Base-by-base conservation (phyloP, 306 rosid genomes). In the Vachellia collinsii region DNA sequence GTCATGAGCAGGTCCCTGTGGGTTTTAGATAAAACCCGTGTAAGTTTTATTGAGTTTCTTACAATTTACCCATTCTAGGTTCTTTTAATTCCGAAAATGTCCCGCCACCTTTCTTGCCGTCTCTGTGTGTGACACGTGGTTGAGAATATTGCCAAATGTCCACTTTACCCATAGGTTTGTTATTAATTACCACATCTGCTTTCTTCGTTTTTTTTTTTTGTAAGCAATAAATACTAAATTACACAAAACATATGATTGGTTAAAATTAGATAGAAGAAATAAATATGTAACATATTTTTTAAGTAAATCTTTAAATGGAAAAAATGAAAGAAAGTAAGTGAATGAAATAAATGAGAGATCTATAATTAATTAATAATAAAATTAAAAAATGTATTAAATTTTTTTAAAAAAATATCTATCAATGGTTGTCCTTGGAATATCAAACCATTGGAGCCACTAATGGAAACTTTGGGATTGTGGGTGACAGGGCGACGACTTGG, bases 81-180 rank as follows among this genome's bases (percentile, higher is more conserved):
- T 4, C 17, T 3, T 44, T 62, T 78, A 78, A 59, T 87, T 81
- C 11, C 82, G 77, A 79, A 83, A 84, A 75, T 75, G 66, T 68
- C 90, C 75, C 20, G 42, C 63, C 51, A 82, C 81, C 85, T 38
- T 70, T 20, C 74, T 5, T 3, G 7, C 22, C n/a, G 3, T 42
- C 46, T 25, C 0, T 2, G 0, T 34, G 4, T 3, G 5, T 16
- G 77, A 46, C 76, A 81, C 78, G 3, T 76, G 77, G 81, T 72
- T 46, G 53, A 17, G 7, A 5, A 2, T n/a, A 0, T 36, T 29
- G 8, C 0, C 2, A 72, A 72, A 78, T 64, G 72, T 34, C 75
- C 1, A 34, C 25, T 41, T 25, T 42, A 43, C 79, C 62, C 74
- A 7, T 23, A 0, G 17, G 1, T 70, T 37, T 22, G 6, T 66